phyloP scores from a whole-genome alignment of 73 alveolate species.

The Urostyla sp. region DNA sequence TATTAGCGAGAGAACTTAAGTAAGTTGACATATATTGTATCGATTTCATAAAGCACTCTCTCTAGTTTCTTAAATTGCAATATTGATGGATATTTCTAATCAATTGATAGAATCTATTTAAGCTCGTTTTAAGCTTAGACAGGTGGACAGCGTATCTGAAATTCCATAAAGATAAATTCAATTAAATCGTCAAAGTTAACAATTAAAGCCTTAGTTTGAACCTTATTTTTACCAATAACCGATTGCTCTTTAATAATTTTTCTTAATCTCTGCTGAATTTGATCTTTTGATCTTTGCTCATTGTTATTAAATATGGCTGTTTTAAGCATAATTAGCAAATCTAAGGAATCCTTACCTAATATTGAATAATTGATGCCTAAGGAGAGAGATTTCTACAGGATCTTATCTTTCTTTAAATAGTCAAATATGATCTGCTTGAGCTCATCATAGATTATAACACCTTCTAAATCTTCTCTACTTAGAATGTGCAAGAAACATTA shows the following conservation, averaged over 20 bases:
- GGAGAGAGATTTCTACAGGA: not conserved
- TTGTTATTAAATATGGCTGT: not conserved
- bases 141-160: constrained; percentile 25
- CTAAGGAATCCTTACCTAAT: not conserved
- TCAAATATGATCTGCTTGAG: not conserved
- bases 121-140: constrained; percentile 15
- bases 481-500: constrained; percentile 19
- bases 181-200: constrained; percentile 12
- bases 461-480: constrained; percentile 33
- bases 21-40: not conserved
- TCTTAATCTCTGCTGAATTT: not conserved
- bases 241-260: not conserved
- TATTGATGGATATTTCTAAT: not conserved
- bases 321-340: not conserved
- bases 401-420: constrained; percentile 5
- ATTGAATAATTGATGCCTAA: constrained; percentile 4
- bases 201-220: not conserved
- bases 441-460: constrained; percentile 34
- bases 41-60: constrained; percentile 3
- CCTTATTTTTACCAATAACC: not conserved
- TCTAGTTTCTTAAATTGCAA: not conserved
- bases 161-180: constrained; percentile 17
- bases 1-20: too few species aligned
- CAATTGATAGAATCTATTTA: constrained; percentile 13
- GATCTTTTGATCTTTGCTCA: not conserved